Evolutionary conservation across 371 early-diverging fungal species (phyloP).

Genomic region (Polyrhizophydium stewartii): DNA sequence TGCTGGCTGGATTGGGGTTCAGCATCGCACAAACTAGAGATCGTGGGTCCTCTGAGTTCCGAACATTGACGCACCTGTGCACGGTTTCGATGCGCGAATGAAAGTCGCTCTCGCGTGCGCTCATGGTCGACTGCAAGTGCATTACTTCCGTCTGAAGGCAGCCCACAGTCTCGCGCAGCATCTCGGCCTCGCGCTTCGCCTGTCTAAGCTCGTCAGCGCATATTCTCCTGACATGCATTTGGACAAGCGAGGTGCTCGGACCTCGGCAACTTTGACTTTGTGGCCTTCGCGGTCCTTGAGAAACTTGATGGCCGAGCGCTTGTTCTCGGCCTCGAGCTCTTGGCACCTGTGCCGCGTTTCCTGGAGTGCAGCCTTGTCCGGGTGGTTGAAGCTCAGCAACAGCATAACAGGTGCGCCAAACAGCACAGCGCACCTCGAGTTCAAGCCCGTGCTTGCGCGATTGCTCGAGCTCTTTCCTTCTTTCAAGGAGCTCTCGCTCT

Average conservation of each 20-base stretch:
- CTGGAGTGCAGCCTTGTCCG: too few relatives aligned
- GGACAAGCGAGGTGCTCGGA: constrained; percentile 8
- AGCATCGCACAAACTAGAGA: neutral
- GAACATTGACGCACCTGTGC: constrained; percentile 1
- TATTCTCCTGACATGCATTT: too few relatives aligned
- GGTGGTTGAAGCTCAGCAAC: too few relatives aligned
- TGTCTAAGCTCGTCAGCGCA: too few relatives aligned
- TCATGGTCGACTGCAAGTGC: constrained; percentile 4
- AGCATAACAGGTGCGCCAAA: too few relatives aligned
- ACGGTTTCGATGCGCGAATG: constrained; percentile 7
- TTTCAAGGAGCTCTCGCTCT: neutral
- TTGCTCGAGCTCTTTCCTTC: neutral
- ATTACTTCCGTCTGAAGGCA: constrained; percentile 22
- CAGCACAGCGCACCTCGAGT: neutral
- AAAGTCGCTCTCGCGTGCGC: constrained; percentile 3
- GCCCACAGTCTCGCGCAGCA: constrained; percentile 19
- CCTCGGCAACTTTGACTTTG: constrained; percentile 33
- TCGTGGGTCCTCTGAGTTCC: neutral
- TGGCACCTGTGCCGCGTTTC: too few relatives aligned
- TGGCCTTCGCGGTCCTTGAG: constrained; percentile 38
- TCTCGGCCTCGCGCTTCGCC: constrained; percentile 25
- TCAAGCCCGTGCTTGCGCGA: neutral
- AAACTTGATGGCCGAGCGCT: constrained; percentile 16
- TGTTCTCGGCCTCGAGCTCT: constrained; percentile 14
- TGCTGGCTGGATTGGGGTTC: constrained; percentile 1